Evolutionary conservation across 2,329 filamentous ascomycete genomes (phyloP).

Genomic region (Nemania serpens): DNA sequence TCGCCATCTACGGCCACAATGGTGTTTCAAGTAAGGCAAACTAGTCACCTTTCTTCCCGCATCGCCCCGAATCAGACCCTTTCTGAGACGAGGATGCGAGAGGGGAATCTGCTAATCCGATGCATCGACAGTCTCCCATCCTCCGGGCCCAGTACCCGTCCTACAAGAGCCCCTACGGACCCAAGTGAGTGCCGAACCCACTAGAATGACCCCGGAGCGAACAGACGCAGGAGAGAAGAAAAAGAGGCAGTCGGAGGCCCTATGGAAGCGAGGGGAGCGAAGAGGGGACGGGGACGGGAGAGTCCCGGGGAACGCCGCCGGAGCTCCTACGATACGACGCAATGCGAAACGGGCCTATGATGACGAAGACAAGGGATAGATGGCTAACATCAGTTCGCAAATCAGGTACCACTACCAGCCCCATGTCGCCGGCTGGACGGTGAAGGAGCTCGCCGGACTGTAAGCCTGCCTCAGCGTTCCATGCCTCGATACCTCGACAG

Average conservation of each 20-base stretch:
- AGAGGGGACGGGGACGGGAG: background rate
- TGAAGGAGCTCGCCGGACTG: conserved; percentile 53
- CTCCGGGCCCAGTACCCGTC: conserved; percentile 47
- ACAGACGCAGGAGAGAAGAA: too few relatives aligned
- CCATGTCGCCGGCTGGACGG: conserved; percentile 58
- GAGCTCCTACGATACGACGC: background rate
- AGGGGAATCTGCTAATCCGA: conserved; percentile 5
- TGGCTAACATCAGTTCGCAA: conserved; percentile 23
- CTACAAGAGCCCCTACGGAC: conserved; percentile 68
- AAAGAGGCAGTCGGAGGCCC: too few relatives aligned
- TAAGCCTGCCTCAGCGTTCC: conserved; percentile 47
- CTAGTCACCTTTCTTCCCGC: background rate
- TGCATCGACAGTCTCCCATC: conserved; percentile 50
- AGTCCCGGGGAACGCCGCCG: background rate
- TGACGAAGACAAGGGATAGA: background rate
- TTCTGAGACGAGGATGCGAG: too few relatives aligned
- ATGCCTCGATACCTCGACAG: background rate
- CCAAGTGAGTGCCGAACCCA: conserved; percentile 59
- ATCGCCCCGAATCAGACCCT: background rate
- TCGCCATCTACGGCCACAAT: conserved; percentile 33
- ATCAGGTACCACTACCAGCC: conserved; percentile 64
- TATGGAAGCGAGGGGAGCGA: too few relatives aligned
- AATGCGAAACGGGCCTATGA: background rate
- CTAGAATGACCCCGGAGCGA: background rate
- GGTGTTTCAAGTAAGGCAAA: conserved; percentile 32